Evolutionary conservation across 2,329 filamentous ascomycete species (phyloP).

Genomic region (Metarhizium robertsii): DNA sequence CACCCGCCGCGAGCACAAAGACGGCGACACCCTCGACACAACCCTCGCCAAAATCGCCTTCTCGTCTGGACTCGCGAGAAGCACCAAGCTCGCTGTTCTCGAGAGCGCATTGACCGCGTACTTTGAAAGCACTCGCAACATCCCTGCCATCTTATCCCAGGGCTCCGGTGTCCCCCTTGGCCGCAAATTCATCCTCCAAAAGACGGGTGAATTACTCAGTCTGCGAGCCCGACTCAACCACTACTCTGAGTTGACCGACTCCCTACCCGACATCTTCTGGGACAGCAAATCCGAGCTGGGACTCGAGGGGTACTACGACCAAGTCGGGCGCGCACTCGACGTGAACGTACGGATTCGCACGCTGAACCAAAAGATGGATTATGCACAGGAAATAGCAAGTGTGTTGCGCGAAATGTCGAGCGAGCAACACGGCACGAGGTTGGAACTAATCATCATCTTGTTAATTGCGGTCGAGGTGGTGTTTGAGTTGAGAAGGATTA

Average conservation of each 20-base stretch:
- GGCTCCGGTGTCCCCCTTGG: conserved; percentile 37
- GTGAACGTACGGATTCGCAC: conserved; percentile 85
- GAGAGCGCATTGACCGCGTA: conserved; percentile 77
- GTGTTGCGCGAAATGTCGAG: conserved; percentile 82
- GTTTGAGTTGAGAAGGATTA: conserved; percentile 71
- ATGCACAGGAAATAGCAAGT: conserved; percentile 88
- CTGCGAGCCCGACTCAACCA: conserved; percentile 90
- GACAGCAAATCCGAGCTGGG: conserved; percentile 82
- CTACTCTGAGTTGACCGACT: conserved; percentile 93
- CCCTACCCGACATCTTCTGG: conserved; percentile 94
- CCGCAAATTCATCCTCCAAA: conserved; percentile 75
- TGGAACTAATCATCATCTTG: conserved; percentile 94
- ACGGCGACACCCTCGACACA: conserved; percentile 39
- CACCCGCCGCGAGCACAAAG: conserved; percentile 49
- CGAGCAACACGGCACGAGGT: conserved; percentile 76
- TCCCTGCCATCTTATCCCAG: conserved; percentile 67
- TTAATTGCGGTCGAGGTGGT: conserved; percentile 88
- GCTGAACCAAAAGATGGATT: conserved; percentile 95
- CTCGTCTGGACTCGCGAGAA: conserved; percentile 84
- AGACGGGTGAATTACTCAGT: conserved; percentile 85
- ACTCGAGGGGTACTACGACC: conserved; percentile 89
- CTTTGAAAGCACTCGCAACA: conserved; percentile 75
- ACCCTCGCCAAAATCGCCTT: conserved; percentile 93
- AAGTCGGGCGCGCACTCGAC: conserved; percentile 82
- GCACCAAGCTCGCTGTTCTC: conserved; percentile 86